phyloP scores from a whole-genome alignment of 108 stramenopile species.

The Fragilariopsis cylindrus region DNA sequence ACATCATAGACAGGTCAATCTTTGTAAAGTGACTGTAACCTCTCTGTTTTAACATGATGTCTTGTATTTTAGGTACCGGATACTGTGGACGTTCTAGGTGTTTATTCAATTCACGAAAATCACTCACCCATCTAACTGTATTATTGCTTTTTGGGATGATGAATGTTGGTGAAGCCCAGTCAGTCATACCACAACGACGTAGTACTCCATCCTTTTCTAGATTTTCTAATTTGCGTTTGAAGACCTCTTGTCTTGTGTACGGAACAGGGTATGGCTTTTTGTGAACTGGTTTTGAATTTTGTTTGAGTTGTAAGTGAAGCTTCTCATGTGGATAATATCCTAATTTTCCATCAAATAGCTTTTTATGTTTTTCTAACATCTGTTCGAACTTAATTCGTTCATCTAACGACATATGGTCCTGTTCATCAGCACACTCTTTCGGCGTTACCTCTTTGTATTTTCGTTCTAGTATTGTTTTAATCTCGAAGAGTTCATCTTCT shows the following conservation, averaged over 20 bases:
- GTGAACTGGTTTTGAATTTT: not conserved
- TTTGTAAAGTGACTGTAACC: slow-evolving; percentile 28
- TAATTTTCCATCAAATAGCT: no score
- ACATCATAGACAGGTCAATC: slow-evolving; percentile 31
- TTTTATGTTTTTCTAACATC: no score
- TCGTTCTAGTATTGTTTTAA: no score
- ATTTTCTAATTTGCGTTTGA: slow-evolving; percentile 32
- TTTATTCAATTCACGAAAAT: not conserved
- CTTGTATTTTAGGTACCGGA: slow-evolving; percentile 24
- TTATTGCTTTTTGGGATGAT: slow-evolving; percentile 46
- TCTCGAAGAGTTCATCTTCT: no score
- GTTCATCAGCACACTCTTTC: no score
- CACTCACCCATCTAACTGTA: not conserved
- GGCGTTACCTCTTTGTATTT: no score
- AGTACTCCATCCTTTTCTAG: slow-evolving; percentile 33
- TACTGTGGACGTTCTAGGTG: not conserved
- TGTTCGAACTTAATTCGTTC: no score
- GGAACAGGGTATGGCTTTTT: slow-evolving; percentile 9
- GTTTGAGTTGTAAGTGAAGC: not conserved
- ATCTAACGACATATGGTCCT: no score
- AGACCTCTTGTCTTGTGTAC: slow-evolving; percentile 17
- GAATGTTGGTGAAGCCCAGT: slow-evolving; percentile 30
- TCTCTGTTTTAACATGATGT: slow-evolving; percentile 13
- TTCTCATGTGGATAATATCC: not conserved
- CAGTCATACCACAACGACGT: not conserved